Evolutionary conservation across 306 rosid species (phyloP), one percentile per base, ranked within the genome.

Genomic region (Prunus armeniaca): DNA sequence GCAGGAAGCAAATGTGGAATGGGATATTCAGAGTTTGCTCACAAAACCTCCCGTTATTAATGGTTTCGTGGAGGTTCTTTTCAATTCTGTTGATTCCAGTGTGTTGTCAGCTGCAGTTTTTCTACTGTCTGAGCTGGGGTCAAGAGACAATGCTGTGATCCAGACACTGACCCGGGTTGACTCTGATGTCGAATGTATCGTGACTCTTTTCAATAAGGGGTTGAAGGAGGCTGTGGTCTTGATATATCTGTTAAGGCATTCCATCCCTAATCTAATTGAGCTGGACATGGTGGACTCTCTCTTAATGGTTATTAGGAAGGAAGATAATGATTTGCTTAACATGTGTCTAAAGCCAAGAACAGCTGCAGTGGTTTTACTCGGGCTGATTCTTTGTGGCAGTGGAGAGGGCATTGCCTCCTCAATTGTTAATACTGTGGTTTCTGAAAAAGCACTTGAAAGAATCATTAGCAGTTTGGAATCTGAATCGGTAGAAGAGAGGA

Each of bases 41-140:
- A 80, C 95, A 54, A 89, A 89, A 62, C 93, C 97, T 77, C 82
- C 91, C 0, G 86, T 91, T 22, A 84, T 95, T 67, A 91, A 92
- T 61, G 96, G 96, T 32, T 89, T 95, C 74, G 80, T 95, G 82
- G 99, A 90, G 88, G 86, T 92, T 41, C 93, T 89, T 67, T 86
- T 88, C 76, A 87, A 90, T 84, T 95, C 96, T 51, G 88, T 90
- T 60, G 90, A 95, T 76, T 78, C 86, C 17, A 63, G 65, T 79
- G 93, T 89, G 70, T 81, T 91, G 25, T 72, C 82, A 79, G 96
- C 94, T 41, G 77, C 93, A 60, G 88, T 93, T 82, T 93, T 87
- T 82, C 97, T 93, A 61, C 81, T 91, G 72, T 80, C 89, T 1
- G 98, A 91, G 86, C 56, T 91, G 84, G 94, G 96, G 2, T 88